Evolutionary conservation across 108 stramenopile species (phyloP), one percentile per base, ranked within the genome.

Genomic region (Hondaea fermentalgiana): DNA sequence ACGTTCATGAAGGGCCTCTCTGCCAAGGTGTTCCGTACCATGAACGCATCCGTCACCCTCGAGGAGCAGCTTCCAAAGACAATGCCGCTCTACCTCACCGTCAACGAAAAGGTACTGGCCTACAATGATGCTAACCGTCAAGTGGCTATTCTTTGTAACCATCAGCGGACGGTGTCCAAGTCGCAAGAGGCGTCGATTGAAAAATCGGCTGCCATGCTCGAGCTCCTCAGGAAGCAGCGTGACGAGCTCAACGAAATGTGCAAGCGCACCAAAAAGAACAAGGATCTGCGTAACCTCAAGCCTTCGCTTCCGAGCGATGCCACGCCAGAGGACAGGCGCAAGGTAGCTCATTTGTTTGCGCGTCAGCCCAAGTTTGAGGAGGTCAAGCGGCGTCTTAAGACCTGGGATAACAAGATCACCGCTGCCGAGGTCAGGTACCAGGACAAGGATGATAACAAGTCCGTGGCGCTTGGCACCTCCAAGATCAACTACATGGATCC

Each of bases 21-120:
- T n/a, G 99, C 99, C 87, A 99, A 99, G 90, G 99, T 99, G 1
- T 99, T 99, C 92, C 98, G 99, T 97, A 99, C 99, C 57, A 99
- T 98, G 96, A 99, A 99, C 92, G 99, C 99, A 5, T 97, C 97
- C 44, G 95, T 96, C 58, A 99, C 99, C 16, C 92, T 99, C 59
- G 97, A 99, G 89, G 94, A 96, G 88, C 97, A 99, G 93, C 91
- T 99, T 44, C 92, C 95, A 8, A 95, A 96, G 72, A 44, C 23
- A 57, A 57, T 87, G 58, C 10, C 23, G 0, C 94, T 95, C 6
- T 97, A 97, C 72, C 87, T 91, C 35, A 60, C 93, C 25, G 91
- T 90, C 47, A 93, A 92, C 0, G 97, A 98, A 87, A 99, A 98
- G 94, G 97, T 98, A 21, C 95, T 97, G 0, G 96, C 96, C 90